Conservation (phyloP, 345 rosid genomes). For the Gossypioides kirkii region DNA sequence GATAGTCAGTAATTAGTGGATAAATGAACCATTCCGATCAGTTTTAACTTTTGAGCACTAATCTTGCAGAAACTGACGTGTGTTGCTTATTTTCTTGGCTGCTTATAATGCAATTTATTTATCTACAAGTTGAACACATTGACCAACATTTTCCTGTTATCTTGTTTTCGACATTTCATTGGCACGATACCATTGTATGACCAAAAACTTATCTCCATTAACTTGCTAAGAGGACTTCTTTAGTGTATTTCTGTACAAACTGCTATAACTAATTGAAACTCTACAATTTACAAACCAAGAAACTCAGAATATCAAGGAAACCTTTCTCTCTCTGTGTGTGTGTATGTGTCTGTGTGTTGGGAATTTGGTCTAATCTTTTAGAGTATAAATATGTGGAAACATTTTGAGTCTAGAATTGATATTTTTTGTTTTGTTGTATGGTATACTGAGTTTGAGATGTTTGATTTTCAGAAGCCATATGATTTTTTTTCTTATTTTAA, state of each 20-base stretch:
- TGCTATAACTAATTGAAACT: conserved; percentile 1
- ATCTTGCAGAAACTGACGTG: conserved; percentile 4
- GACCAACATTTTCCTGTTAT: background rate
- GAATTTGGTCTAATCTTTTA: background rate
- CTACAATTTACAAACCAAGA: background rate
- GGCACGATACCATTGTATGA: background rate
- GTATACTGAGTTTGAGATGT: background rate
- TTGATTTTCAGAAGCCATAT: conserved; percentile 1
- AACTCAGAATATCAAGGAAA: background rate
- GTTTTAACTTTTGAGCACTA: background rate
- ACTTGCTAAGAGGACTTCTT: background rate
- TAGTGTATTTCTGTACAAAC: background rate
- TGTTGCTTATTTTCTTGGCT: background rate
- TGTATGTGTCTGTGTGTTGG: background rate
- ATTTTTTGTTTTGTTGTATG: background rate
- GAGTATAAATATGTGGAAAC: background rate
- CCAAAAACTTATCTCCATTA: background rate
- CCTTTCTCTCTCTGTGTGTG: background rate
- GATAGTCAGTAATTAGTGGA: background rate
- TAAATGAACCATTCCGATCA: background rate
- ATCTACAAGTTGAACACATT: background rate
- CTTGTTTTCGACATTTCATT: conserved; percentile 1
- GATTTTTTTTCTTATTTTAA: background rate
- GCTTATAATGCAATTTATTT: background rate
- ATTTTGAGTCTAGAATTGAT: conserved; percentile 6